Percentiles rank a stretch among this genome's conserved stretches.
These are phyloP conservation scores for Cytospora chrysosperma DNA, from an alignment of 2,329 filamentous ascomycete species.

Conservation along the genomic window DNA sequence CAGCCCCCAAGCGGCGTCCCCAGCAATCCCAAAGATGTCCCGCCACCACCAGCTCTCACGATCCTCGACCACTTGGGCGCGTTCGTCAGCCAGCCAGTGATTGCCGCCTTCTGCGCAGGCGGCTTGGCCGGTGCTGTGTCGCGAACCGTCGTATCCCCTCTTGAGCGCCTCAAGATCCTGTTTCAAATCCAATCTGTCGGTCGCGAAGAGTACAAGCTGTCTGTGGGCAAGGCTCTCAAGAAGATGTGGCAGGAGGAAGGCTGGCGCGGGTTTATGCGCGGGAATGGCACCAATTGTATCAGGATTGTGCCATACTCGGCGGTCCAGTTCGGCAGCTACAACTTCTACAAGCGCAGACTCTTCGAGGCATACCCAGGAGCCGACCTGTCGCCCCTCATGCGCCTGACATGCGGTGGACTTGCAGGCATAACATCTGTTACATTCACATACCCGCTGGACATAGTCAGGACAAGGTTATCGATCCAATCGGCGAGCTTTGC, in stretches of 20 bases:
- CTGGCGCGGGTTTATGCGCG: slow-evolving; percentile 95
- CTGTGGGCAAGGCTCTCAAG: slow-evolving; percentile 78
- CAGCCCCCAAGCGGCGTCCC: slow-evolving; percentile 19
- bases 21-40: slow-evolving; percentile 1
- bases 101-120: slow-evolving; percentile 90
- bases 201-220: slow-evolving; percentile 89
- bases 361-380: slow-evolving; percentile 75
- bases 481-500: slow-evolving; percentile 98
- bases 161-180: slow-evolving; percentile 96
- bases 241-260: slow-evolving; percentile 99
- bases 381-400: slow-evolving; percentile 69
- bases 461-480: slow-evolving; percentile 90
- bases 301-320: slow-evolving; percentile 97
- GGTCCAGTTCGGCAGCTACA: slow-evolving; percentile 97
- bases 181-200: slow-evolving; percentile 93
- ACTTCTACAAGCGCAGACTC: slow-evolving; percentile 87
- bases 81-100: slow-evolving; percentile 73
- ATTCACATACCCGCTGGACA: slow-evolving; percentile 94
- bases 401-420: slow-evolving; percentile 84
- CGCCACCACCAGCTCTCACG: slow-evolving; percentile 29
- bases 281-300: slow-evolving; percentile 97
- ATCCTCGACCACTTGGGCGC: slow-evolving; percentile 41
- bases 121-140: slow-evolving; percentile 96
- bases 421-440: slow-evolving; percentile 95
- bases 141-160: slow-evolving; percentile 90